These are phyloP conservation scores for Chlamydomonas incerta DNA, from an alignment of 139 green algal species.

Conservation along the genomic window DNA sequence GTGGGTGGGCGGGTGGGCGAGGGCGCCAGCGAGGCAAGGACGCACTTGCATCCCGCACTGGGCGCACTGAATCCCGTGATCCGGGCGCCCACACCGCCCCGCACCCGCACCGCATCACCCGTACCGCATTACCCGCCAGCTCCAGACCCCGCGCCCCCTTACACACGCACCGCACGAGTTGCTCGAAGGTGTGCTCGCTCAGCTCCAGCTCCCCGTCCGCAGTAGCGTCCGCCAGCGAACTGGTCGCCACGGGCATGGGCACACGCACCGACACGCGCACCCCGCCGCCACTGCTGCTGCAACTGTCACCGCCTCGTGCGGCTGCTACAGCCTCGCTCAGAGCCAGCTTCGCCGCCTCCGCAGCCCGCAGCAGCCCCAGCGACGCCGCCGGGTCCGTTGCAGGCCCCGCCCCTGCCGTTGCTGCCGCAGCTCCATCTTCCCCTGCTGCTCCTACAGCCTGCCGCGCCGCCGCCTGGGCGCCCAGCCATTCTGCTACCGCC, in stretches of 20 bases:
- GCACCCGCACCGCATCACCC: too few species aligned
- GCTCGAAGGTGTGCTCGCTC: not conserved
- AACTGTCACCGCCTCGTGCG: not conserved
- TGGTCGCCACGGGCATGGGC: not conserved
- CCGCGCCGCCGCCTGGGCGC: not conserved
- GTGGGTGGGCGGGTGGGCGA: too few species aligned
- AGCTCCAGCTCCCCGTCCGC: not conserved
- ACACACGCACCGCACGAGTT: conserved; percentile 5
- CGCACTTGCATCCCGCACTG: too few species aligned
- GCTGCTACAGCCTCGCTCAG: conserved; percentile 26
- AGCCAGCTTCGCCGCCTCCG: conserved; percentile 58
- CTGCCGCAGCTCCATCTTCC: too few species aligned
- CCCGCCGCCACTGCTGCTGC: not conserved
- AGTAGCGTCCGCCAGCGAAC: not conserved
- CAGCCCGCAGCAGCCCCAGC: conserved; percentile 29
- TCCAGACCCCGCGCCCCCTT: too few species aligned
- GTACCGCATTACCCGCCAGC: too few species aligned
- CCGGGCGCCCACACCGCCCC: too few species aligned
- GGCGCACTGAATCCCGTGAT: too few species aligned
- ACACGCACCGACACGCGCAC: conserved; percentile 5
- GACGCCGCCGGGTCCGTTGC: not conserved
- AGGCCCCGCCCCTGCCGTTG: not conserved
- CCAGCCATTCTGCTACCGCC: conserved; percentile 59
- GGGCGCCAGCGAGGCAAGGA: too few species aligned
- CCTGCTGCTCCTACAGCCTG: not conserved